Evolutionary conservation across 2,329 filamentous ascomycete species (phyloP).

Genomic region (Pseudocercospora cruenta): DNA sequence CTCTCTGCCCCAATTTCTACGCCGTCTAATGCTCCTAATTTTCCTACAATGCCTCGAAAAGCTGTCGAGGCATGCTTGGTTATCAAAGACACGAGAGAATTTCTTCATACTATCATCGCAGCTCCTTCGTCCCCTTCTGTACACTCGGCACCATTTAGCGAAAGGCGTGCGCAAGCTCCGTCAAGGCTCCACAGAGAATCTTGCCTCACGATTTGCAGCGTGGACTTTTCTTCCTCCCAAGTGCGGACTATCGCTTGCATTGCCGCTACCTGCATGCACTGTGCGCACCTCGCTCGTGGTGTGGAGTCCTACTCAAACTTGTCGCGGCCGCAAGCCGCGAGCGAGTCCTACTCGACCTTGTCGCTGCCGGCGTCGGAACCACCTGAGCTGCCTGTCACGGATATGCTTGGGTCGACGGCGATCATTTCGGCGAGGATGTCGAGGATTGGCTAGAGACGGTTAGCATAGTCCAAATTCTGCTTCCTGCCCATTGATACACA

Average conservation of each 20-base stretch:
- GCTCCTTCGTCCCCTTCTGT: not conserved
- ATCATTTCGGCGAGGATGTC: conserved; percentile 99
- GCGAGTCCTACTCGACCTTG: conserved; percentile 35
- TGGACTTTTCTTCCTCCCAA: not conserved
- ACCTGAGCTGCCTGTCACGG: conserved; percentile 35
- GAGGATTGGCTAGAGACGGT: too few species aligned
- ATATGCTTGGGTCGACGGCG: conserved; percentile 74
- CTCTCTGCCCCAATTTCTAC: conserved; percentile 7
- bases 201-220: not conserved
- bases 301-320: conserved; percentile 29
- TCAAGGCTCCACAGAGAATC: not conserved
- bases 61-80: conserved; percentile 1
- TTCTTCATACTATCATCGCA: not conserved
- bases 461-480: too few species aligned
- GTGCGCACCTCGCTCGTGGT: not conserved
- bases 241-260: not conserved
- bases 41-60: conserved; percentile 8
- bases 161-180: not conserved
- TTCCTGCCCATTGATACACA: too few species aligned
- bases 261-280: not conserved
- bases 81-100: not conserved
- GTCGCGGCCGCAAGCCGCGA: conserved; percentile 21
- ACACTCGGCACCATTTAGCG: not conserved
- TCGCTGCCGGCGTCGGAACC: conserved; percentile 33
- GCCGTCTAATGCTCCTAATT: conserved; percentile 18